These are phyloP conservation scores for Sarocladium strictum DNA, from an alignment of 2,329 filamentous ascomycete genomes.

Conservation along the genomic window DNA sequence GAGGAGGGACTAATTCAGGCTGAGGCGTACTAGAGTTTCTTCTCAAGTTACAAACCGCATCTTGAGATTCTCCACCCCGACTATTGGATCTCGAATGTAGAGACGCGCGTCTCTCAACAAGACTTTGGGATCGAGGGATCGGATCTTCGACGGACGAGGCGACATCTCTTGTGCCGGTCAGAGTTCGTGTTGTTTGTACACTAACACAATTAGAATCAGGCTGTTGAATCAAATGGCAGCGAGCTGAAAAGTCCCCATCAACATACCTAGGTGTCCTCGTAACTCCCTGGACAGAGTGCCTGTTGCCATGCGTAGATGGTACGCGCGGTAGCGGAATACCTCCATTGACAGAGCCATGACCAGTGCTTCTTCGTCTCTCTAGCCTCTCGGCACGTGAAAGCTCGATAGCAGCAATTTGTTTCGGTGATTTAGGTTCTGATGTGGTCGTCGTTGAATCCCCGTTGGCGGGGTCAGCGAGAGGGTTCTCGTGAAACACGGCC, in stretches of 20 bases:
- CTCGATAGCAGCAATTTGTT: neutral
- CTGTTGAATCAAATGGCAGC: too few species aligned
- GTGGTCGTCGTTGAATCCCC: neutral
- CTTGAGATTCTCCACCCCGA: neutral
- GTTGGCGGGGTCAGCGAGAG: neutral
- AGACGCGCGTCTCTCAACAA: neutral
- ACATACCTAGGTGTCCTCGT: neutral
- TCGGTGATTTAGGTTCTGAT: neutral
- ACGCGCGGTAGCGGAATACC: neutral
- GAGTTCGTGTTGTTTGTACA: neutral
- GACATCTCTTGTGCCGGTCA: neutral
- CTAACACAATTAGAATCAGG: neutral
- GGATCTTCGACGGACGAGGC: neutral
- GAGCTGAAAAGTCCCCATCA: too few species aligned
- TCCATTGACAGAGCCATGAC: neutral
- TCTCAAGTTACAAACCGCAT: conserved; percentile 1
- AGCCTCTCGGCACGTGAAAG: neutral
- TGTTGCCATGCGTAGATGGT: neutral
- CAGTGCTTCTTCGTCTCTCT: neutral
- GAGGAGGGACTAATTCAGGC: neutral
- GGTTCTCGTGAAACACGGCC: neutral
- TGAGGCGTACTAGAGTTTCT: conserved; percentile 1
- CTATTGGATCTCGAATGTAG: neutral
- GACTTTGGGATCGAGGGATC: conserved; percentile 4
- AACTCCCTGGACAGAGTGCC: neutral